phyloP scores from a whole-genome alignment of 768 basidiomycete species.

The Pluteus cervinus region DNA sequence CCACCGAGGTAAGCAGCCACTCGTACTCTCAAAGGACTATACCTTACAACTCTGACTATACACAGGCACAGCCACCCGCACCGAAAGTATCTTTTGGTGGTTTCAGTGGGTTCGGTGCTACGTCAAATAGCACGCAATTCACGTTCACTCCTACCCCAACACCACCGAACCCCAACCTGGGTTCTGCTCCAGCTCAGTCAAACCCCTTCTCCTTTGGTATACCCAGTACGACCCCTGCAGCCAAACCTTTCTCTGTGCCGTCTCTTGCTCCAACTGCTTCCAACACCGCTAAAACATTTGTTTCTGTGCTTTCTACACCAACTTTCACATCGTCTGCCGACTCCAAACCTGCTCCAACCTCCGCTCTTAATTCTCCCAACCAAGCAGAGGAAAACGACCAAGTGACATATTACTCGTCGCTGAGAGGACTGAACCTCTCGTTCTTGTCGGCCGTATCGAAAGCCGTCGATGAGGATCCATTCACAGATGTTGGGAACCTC shows the following conservation, averaged over 20 bases:
- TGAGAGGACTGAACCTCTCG: constrained; percentile 72
- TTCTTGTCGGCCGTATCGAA: constrained; percentile 52
- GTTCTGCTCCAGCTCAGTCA: constrained; percentile 9
- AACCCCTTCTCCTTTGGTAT: constrained; percentile 5
- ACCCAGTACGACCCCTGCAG: constrained; percentile 9
- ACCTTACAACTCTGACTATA: constrained; percentile 5
- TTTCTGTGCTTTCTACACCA: constrained; percentile 32
- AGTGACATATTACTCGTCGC: constrained; percentile 55
- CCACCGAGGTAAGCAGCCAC: constrained; percentile 11
- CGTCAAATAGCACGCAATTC: constrained; percentile 28
- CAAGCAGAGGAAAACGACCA: constrained; percentile 22
- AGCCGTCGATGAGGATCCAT: constrained; percentile 63
- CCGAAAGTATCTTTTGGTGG: constrained; percentile 46
- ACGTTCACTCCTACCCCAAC: constrained; percentile 30
- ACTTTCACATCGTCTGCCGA: constrained; percentile 5
- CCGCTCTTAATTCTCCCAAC: constrained; percentile 8
- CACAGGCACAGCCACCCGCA: constrained; percentile 20
- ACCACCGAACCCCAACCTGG: constrained; percentile 11
- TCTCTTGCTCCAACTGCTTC: constrained; percentile 31
- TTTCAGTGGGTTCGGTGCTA: constrained; percentile 47
- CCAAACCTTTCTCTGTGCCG: constrained; percentile 13
- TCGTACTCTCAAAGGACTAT: constrained; percentile 4
- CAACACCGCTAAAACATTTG: constrained; percentile 46
- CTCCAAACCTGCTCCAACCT: constrained; percentile 4
- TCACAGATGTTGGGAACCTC: constrained; percentile 52